Evolutionary conservation across 169 alveolate species (phyloP), one percentile per base, ranked within the genome.

Genomic region (Eimeria sp.): DNA sequence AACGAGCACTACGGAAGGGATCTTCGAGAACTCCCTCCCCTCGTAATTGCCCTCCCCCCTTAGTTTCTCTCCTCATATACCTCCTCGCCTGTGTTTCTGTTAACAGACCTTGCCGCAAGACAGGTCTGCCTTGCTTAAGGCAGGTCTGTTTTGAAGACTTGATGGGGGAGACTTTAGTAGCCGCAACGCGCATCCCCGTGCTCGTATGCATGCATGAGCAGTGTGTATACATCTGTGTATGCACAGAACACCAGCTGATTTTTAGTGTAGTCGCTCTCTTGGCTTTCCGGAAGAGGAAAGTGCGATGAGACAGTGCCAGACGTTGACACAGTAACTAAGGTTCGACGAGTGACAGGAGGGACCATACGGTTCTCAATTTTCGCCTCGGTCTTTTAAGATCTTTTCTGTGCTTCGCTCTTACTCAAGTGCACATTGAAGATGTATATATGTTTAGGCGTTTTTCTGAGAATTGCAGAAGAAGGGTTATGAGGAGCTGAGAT

Each of bases 261-360:
- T 75, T 75, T 75, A 58, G 86, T 75, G 86, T 75, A 75, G 86
- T 75, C 86, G 86, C 86, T 40, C 86, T 45, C 61, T 47, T 18
- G 58, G 40, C 61, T 47, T 75, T 18, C 86, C 54, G 86, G 45
- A 47, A 75, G n/a, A 47, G 61, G 86, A 75, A 61, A 75, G 61
- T 75, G 63, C 30, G 54, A 43, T 75, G 86, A 75, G 86, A 47
- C 63, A 61, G 86, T 47, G 40, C 63, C 63, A 75, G 58, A 75
- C 43, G 78, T 70, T 70, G 78, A 70, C 86, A 61, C 43, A 45
- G 20, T 47, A 75, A 75, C 58, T 75, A 18, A 75, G 22, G 40
- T 20, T 18, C 86, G 86, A 43, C 63, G 30, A 75, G 86, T 43
- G 86, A 75, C 86, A 75, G 63, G 63, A 47, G 30, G 54, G 86